A percentile compares a stretch with the other conserved stretches of the same genome.
Conservation (phyloP, 345 rosid genomes). For the Populus deltoides region DNA sequence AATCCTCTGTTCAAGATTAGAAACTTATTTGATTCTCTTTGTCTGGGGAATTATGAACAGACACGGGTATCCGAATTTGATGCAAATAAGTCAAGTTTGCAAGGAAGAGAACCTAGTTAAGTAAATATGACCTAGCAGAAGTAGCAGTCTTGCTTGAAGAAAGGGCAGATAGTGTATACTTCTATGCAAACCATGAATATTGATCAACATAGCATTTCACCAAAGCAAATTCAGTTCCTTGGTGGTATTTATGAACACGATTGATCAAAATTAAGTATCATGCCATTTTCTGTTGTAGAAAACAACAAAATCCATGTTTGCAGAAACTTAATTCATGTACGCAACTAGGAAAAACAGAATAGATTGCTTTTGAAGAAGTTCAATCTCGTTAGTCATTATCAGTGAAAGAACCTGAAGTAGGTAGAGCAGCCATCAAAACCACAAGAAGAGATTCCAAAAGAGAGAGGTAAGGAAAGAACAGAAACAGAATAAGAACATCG, state of each 20-base stretch:
- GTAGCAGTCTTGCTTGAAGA: neutral
- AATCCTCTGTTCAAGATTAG: neutral
- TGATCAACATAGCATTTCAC: neutral
- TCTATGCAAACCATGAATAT: slow-evolving; percentile 7
- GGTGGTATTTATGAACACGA: neutral
- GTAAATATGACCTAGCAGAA: neutral
- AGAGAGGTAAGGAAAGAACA: neutral
- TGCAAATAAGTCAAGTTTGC: neutral
- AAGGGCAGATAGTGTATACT: neutral
- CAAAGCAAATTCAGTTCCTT: slow-evolving; percentile 6
- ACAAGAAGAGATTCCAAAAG: neutral
- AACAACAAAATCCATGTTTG: neutral
- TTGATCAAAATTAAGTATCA: neutral
- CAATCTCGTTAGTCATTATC: neutral
- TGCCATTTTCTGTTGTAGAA: neutral
- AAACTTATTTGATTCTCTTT: neutral
- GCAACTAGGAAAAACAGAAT: neutral
- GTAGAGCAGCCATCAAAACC: neutral
- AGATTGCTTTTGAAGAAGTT: neutral
- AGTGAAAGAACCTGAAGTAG: neutral
- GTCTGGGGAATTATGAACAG: neutral
- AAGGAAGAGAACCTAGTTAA: neutral
- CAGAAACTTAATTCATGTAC: neutral
- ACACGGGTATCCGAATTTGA: neutral
- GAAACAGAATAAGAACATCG: neutral